Evolutionary conservation across 352 stramenopile genomes (phyloP), one percentile per base, ranked within the genome.

Genomic region (Phytophthora citricola): DNA sequence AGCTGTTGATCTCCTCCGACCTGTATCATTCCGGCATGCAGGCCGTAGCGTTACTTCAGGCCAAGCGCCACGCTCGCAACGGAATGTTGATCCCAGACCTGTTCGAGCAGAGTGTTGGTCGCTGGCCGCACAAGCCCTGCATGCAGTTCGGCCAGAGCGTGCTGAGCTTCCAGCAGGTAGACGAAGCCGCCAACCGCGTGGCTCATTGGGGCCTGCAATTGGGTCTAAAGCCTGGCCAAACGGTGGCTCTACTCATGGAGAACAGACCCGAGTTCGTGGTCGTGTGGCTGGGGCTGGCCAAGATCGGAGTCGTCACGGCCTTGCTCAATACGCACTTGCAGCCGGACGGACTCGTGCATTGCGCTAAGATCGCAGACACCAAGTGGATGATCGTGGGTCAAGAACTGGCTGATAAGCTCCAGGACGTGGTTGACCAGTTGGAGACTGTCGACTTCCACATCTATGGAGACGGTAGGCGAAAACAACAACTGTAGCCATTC

Each of bases 221-320:
- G 11, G 83, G 81, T 0, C 56, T 97, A 0, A 53, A 71, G 29
- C 17, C 48, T 0, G 89, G 90, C 29, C 75, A 96, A 52, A 93
- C 82, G 4, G 85, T 93, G 27, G 89, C 80, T 29, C 68, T 96
- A 46, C 66, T 96, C 32, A 95, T 96, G 83, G 82, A 93, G 63
- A 97, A 97, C 71, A 77, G 88, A 0, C 87, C 86, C 34, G 87
- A 95, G 63, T 97, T 90, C 53, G 62, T 97, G 27, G 58, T 89
- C 22, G 72, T 87, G 12, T 97, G 90, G 90, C 76, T 96, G 56
- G 90, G 87, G 0, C 74, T 97, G 44, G 54, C 84, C 59, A 97
- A 97, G 70, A 69, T 92, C 40, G 90, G 90, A 49, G 86, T 96
- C 51, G 74, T 92, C 63, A 80, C 79, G n/a, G 90, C 90, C 27